A percentile compares a stretch with the other conserved stretches of the same genome.
phyloP scores from a whole-genome alignment of 345 rosid genomes.

The Arabis alpina region DNA sequence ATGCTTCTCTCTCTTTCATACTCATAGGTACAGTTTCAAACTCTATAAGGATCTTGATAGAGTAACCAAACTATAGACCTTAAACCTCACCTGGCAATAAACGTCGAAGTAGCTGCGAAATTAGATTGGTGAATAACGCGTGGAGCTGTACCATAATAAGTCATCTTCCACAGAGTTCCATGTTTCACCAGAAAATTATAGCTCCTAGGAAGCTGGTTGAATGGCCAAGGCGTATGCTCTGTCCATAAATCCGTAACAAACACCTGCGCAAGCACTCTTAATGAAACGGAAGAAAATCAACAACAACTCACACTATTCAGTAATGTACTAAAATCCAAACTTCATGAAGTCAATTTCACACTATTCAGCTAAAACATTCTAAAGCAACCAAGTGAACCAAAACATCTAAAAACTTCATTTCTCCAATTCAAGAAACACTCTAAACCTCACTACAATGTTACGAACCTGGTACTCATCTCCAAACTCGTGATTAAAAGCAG shows the following conservation, averaged over 20 bases:
- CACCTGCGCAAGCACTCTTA: constrained; percentile 74
- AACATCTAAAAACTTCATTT: neutral
- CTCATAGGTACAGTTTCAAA: too few relatives aligned
- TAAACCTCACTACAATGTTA: neutral
- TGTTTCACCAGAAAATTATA: constrained; percentile 97
- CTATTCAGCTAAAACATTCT: neutral
- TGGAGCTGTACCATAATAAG: constrained; percentile 91
- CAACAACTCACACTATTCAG: constrained; percentile 16
- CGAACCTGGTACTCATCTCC: constrained; percentile 94
- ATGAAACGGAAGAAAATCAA: constrained; percentile 29
- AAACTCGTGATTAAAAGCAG: constrained; percentile 80
- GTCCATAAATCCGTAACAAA: constrained; percentile 97
- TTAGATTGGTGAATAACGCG: constrained; percentile 90
- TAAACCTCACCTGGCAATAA: constrained; percentile 85
- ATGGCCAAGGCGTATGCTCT: constrained; percentile 99
- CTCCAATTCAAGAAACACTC: constrained; percentile 16
- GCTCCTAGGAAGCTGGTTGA: constrained; percentile 95
- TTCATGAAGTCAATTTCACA: constrained; percentile 6
- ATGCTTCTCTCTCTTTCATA: neutral
- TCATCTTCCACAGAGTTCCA: constrained; percentile 86
- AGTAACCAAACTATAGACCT: neutral
- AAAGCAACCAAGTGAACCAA: constrained; percentile 25
- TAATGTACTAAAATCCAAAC: neutral
- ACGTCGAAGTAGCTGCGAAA: constrained; percentile 94
- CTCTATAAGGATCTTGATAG: neutral